Evolutionary conservation across 805 yeast species (phyloP), one percentile per base, ranked within the genome.

Genomic region (Wickerhamomyces alni): DNA sequence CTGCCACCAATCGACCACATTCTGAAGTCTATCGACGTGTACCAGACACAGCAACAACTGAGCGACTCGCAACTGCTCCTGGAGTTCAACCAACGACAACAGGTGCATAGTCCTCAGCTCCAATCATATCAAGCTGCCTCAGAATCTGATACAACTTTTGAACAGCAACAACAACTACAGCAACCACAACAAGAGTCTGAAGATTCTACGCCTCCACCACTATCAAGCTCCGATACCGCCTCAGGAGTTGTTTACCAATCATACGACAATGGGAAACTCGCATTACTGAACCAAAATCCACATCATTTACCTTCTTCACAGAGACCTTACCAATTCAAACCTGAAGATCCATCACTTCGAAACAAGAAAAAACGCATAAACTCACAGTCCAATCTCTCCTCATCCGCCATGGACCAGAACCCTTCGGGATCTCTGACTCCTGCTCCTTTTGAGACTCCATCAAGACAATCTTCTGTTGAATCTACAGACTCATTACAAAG

Each of bases 21-120:
- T 2, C 37, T 55, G 12, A 46, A 50, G 33, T 51, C 36, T 16
- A 55, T 55, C 29, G 58, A 55, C 36, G 41, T 44, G 15, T 55
- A 52, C 37, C 60, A 55, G 34, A 54, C 41, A 27, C 53, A 52
- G 33, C 57, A 54, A 33, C 48, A 55, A 31, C 45, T 55, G 10
- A 48, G 50, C n/a, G 60, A 55, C 39, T 55, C 60, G 1, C 51
- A 54, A 22, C 50, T 55, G 2, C 31, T 55, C 8, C 37, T 55
- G 16, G 51, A 54, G 33, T 46, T 55, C 36, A 46, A 51, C 4
- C 51, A 49, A 38, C 30, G 48, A 37, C 48, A 33, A 4, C 33
- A 15, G 24, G 35, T 31, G 11, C 36, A 21, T 31, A 36, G 17
- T 24, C 36, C 28, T 30, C 36, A 19, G 38, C 22, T 19, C 22